phyloP scores from a whole-genome alignment of 768 basidiomycete genomes.

The Podaxis sp. region DNA sequence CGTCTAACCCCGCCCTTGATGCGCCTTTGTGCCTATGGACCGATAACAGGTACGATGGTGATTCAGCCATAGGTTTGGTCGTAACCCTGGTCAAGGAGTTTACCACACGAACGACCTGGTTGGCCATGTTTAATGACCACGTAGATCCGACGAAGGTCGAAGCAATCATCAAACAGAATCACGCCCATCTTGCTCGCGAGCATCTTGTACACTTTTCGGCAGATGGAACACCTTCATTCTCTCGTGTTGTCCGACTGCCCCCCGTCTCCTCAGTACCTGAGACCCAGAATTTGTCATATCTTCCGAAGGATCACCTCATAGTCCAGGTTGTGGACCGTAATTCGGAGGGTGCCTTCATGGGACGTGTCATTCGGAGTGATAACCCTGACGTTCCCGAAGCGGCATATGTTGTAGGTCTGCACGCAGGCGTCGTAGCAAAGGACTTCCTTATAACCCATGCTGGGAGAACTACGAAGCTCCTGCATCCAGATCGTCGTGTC shows the following conservation, averaged over 20 bases:
- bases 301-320: background rate
- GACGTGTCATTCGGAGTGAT: background rate
- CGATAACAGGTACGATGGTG: constrained; percentile 24
- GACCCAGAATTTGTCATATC: background rate
- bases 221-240: background rate
- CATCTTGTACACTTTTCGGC: background rate
- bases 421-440: background rate
- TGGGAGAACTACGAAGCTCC: background rate
- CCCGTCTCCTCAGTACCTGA: background rate
- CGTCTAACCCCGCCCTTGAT: background rate
- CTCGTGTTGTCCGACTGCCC: constrained; percentile 1
- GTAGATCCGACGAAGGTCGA: constrained; percentile 14
- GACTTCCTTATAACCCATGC: background rate
- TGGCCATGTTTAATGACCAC: constrained; percentile 22
- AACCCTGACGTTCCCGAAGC: background rate
- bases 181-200: constrained; percentile 10
- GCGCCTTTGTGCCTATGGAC: background rate
- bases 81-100: constrained; percentile 27
- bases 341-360: background rate
- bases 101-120: constrained; percentile 23
- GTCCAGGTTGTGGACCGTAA: background rate
- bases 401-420: background rate
- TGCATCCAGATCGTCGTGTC: background rate
- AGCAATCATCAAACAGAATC: constrained; percentile 9
- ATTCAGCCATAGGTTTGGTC: constrained; percentile 26